Percentiles rank a stretch among this genome's conserved stretches.
These are phyloP conservation scores for Phycomyces blakesleeanus DNA, from an alignment of 192 early-diverging fungal species.

Conservation along the genomic window DNA sequence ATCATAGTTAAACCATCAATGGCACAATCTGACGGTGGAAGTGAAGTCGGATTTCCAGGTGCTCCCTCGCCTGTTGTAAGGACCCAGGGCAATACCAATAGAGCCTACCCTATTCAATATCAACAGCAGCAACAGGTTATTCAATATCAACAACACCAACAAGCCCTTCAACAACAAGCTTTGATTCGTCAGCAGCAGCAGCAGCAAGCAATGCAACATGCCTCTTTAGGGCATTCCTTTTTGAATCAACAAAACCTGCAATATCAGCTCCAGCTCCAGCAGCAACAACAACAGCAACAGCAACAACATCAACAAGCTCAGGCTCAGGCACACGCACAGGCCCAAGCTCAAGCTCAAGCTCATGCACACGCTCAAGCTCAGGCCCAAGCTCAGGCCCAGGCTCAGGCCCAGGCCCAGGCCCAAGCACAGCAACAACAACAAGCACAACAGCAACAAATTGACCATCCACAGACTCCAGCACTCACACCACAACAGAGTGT, in stretches of 20 bases:
- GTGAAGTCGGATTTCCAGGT: neutral
- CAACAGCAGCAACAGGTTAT: neutral
- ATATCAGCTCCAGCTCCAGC: neutral
- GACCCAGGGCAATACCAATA: conserved; percentile 8
- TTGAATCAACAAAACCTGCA: too few species aligned
- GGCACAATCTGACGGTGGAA: neutral
- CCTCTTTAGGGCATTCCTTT: too few species aligned
- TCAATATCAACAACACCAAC: neutral
- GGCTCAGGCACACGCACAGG: neutral
- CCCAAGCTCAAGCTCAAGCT: neutral
- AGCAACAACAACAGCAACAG: conserved; percentile 5
- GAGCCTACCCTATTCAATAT: neutral
- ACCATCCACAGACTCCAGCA: too few species aligned
- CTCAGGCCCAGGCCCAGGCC: neutral
- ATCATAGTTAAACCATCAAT: too few species aligned
- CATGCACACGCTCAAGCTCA: conserved; percentile 5
- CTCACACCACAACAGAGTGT: too few species aligned
- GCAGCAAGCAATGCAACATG: neutral
- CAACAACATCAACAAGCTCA: conserved; percentile 3
- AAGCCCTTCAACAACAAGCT: conserved; percentile 14
- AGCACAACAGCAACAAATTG: too few species aligned
- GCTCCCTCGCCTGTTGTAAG: conserved; percentile 15
- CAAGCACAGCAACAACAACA: neutral
- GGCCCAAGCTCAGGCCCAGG: neutral
- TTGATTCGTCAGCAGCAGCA: neutral